These are phyloP conservation scores for Strigomonas oncopelti DNA, from an alignment of 208 protist species.

Conservation along the genomic window DNA sequence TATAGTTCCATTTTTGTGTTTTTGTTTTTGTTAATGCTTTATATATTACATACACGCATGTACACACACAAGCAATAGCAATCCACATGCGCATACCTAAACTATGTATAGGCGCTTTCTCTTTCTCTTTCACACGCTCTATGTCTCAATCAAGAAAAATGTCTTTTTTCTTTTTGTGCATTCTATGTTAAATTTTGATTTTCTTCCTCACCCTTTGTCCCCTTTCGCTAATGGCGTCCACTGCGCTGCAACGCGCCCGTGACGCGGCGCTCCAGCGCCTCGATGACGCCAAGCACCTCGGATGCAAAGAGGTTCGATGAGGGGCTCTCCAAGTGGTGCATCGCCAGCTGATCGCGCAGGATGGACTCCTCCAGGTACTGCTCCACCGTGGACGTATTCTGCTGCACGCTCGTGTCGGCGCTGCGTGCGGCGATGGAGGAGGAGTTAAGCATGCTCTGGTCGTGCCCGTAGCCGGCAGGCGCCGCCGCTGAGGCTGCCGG, in stretches of 20 bases:
- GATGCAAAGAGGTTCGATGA: constrained; percentile 48
- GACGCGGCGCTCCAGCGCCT: constrained; percentile 73
- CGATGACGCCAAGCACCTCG: constrained; percentile 81
- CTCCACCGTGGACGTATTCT: neutral
- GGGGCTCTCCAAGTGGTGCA: neutral
- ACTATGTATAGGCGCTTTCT: too few species aligned
- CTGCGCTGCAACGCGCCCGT: constrained; percentile 53
- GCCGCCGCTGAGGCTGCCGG: too few species aligned
- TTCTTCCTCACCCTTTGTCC: neutral
- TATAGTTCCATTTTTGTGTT: too few species aligned
- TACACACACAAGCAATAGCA: neutral
- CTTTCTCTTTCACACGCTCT: too few species aligned
- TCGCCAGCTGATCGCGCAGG: neutral
- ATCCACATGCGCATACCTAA: neutral
- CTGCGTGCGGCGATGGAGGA: constrained; percentile 16
- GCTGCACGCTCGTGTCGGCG: constrained; percentile 11
- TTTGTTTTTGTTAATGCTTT: neutral
- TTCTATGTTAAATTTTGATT: constrained; percentile 2
- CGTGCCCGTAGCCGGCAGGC: neutral
- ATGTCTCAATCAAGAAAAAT: too few species aligned
- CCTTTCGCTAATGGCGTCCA: neutral
- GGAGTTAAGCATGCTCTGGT: constrained; percentile 10
- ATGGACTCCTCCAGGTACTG: constrained; percentile 4
- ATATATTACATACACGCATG: neutral
- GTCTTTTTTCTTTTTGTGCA: neutral